Percentiles rank a stretch among this genome's conserved stretches.
Conservation (phyloP, 257 asterid species). For the Salvia miltiorrhiza region DNA sequence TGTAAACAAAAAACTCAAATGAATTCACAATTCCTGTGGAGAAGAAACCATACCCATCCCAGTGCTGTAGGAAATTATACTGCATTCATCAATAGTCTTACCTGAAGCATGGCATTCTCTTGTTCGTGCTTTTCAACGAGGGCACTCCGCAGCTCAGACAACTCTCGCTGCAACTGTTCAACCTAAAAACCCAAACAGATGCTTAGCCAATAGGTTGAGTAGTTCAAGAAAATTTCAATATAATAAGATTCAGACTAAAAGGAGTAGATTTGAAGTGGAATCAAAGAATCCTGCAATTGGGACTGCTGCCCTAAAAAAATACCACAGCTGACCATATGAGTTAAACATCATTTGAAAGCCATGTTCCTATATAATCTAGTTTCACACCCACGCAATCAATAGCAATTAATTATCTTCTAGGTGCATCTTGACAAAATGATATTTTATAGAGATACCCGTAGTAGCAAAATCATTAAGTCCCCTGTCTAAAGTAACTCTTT, state of each 20-base stretch:
- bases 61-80: background rate
- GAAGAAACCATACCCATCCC: background rate
- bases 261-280: background rate
- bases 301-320: background rate
- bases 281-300: background rate
- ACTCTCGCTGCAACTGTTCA: constrained; percentile 76
- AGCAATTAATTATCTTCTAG: too few species aligned
- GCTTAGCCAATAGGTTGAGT: constrained; percentile 5
- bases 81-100: constrained; percentile 16
- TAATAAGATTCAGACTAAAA: background rate
- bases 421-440: too few species aligned
- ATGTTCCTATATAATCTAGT: background rate
- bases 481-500: too few species aligned
- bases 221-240: background rate
- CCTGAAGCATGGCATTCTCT: constrained; percentile 98
- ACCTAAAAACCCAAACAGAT: constrained; percentile 47
- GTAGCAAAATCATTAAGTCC: too few species aligned
- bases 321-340: background rate
- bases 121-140: constrained; percentile 91
- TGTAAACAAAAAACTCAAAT: constrained; percentile 14
- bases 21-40: background rate
- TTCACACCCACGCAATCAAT: too few species aligned
- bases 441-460: too few species aligned
- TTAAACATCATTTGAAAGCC: background rate
- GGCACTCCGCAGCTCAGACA: constrained; percentile 59